These are phyloP conservation scores for Periconia digitata DNA, from an alignment of 2,329 filamentous ascomycete genomes.

Conservation along the genomic window DNA sequence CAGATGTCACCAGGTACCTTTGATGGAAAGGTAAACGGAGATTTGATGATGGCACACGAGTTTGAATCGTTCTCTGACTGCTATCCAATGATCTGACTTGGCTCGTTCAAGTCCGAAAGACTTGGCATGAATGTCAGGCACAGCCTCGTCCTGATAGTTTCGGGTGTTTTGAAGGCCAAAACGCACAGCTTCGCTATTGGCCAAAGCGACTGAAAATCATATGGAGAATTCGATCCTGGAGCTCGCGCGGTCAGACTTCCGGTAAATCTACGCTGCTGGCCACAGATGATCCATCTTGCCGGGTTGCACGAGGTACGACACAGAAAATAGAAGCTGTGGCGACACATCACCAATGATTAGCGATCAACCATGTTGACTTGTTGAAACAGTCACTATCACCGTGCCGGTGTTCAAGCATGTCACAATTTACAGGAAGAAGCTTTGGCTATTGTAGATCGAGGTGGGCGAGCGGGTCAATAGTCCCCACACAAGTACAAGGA, in stretches of 20 bases:
- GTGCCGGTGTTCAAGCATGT: background rate
- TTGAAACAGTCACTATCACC: background rate
- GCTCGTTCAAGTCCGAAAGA: background rate
- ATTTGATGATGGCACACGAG: background rate
- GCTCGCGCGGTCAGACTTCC: too few relatives aligned
- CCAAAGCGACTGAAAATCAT: too few relatives aligned
- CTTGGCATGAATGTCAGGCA: background rate
- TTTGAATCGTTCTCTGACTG: background rate
- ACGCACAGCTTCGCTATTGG: background rate
- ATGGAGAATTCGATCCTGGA: too few relatives aligned
- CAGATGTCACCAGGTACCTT: background rate
- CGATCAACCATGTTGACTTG: background rate
- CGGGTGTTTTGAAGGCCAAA: background rate
- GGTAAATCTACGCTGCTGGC: too few relatives aligned
- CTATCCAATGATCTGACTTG: background rate
- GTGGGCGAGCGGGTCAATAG: background rate
- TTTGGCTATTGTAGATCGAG: background rate
- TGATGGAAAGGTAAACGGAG: background rate
- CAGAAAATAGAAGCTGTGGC: too few relatives aligned
- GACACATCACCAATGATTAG: too few relatives aligned
- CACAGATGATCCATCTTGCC: too few relatives aligned
- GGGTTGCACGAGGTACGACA: too few relatives aligned
- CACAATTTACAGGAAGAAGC: background rate
- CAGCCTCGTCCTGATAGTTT: background rate
- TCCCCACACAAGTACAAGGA: background rate